A percentile compares a stretch with the other conserved stretches of the same genome.
Evolutionary conservation across 768 basidiomycete genomes (phyloP).

Genomic region (Panellus pusillus): DNA sequence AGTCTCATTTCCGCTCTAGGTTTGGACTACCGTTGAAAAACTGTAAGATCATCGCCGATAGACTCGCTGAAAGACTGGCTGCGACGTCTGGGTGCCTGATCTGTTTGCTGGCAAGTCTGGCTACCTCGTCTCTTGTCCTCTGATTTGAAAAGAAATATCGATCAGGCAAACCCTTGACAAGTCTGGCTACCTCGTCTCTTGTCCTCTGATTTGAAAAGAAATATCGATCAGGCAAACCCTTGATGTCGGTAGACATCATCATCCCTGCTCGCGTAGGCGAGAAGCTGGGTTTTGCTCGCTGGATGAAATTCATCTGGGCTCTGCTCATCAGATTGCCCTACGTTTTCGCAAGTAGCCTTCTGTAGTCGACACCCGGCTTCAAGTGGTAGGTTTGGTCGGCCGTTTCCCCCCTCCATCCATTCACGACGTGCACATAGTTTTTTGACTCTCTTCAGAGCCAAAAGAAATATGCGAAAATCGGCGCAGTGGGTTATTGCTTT

Average conservation of each 20-base stretch:
- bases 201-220: background rate
- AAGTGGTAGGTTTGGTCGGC: slow-evolving; percentile 21
- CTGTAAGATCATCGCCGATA: slow-evolving; percentile 53
- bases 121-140: too few species aligned
- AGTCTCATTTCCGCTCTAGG: slow-evolving; percentile 1
- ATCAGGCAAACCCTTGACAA: too few species aligned
- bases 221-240: slow-evolving; percentile 31
- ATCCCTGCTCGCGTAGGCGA: slow-evolving; percentile 35
- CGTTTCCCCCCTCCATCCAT: background rate
- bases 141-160: too few species aligned
- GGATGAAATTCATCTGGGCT: slow-evolving; percentile 29
- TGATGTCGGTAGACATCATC: slow-evolving; percentile 27
- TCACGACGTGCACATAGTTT: slow-evolving; percentile 28
- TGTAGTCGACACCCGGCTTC: slow-evolving; percentile 31
- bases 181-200: background rate
- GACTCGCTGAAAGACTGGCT: slow-evolving; percentile 37
- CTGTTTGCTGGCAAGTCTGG: slow-evolving; percentile 44
- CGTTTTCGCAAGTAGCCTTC: slow-evolving; percentile 31
- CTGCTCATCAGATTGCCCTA: slow-evolving; percentile 32
- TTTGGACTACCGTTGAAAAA: slow-evolving; percentile 55
- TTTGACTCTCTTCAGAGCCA: slow-evolving; percentile 33
- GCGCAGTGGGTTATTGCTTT: slow-evolving; percentile 43
- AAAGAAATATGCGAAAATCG: slow-evolving; percentile 42
- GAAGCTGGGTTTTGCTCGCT: slow-evolving; percentile 31
- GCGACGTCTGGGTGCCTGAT: slow-evolving; percentile 63